phyloP scores from a whole-genome alignment of 164 flowering plant species.

The Berberis thunbergii region DNA sequence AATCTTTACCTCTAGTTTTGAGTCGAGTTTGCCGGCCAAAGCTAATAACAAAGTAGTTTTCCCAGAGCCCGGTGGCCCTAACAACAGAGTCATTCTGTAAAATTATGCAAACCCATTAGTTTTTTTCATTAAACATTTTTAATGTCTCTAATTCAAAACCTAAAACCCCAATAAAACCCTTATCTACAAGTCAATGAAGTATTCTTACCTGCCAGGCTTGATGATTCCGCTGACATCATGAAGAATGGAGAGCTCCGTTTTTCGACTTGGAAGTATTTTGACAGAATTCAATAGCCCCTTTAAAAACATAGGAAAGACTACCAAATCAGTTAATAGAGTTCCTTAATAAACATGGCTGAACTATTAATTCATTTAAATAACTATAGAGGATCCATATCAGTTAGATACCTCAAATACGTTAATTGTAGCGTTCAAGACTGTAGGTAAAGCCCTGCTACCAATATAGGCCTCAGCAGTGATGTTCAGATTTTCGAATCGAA shows the following conservation, averaged over 20 bases:
- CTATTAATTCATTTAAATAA: no score
- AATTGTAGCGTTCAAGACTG: constrained; percentile 31
- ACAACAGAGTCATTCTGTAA: constrained; percentile 23
- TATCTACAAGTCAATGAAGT: background rate
- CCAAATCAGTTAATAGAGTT: background rate
- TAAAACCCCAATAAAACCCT: no score
- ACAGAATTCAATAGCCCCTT: constrained; percentile 37
- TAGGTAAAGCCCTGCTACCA: constrained; percentile 53
- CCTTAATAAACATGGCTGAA: background rate
- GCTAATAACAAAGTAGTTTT: constrained; percentile 42
- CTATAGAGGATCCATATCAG: background rate
- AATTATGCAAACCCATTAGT: background rate
- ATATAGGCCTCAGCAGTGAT: constrained; percentile 41
- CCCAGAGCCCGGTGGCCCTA: constrained; percentile 51
- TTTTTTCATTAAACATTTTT: no score
- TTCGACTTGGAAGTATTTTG: constrained; percentile 35
- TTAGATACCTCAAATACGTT: constrained; percentile 32
- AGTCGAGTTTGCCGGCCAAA: constrained; percentile 40
- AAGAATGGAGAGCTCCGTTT: constrained; percentile 43
- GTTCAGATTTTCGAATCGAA: constrained; percentile 46
- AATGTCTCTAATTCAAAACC: no score
- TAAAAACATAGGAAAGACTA: background rate
- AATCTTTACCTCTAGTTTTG: constrained; percentile 22
- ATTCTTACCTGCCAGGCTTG: constrained; percentile 43
- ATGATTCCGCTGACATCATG: constrained; percentile 55